Evolutionary conservation across 2,329 filamentous ascomycete species (phyloP).

Genomic region (Ceratocystis papillata): DNA sequence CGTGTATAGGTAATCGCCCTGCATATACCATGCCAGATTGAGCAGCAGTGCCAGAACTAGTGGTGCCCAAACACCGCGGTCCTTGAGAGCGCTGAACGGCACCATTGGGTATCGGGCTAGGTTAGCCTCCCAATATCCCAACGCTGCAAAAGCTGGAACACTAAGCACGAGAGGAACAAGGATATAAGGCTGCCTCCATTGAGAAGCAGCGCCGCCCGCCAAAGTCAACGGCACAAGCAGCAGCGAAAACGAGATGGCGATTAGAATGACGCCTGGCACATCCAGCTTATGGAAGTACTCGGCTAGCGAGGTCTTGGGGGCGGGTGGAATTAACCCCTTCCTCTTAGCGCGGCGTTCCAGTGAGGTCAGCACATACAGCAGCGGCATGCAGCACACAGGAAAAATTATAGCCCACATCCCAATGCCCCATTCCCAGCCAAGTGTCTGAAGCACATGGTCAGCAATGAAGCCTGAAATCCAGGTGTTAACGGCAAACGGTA

Average conservation of each 20-base stretch:
- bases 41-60: conserved; percentile 47
- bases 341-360: conserved; percentile 43
- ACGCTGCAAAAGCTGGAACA: conserved; percentile 40
- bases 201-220: conserved; percentile 34
- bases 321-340: conserved; percentile 34
- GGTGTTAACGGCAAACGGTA: conserved; percentile 52
- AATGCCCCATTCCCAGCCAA: conserved; percentile 51
- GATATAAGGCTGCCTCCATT: conserved; percentile 34
- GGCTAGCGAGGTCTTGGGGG: conserved; percentile 28
- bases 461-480: conserved; percentile 52
- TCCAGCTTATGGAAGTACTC: conserved; percentile 39
- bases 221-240: conserved; percentile 38
- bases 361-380: conserved; percentile 42
- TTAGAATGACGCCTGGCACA: conserved; percentile 36
- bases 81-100: conserved; percentile 49
- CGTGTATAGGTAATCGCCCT: conserved; percentile 55
- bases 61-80: conserved; percentile 54
- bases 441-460: conserved; percentile 37
- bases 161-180: conserved; percentile 38
- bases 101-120: conserved; percentile 43
- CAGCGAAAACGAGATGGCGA: conserved; percentile 38
- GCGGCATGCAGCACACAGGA: conserved; percentile 45
- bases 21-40: conserved; percentile 52
- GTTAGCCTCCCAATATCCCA: conserved; percentile 39
- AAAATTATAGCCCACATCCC: conserved; percentile 57